A percentile compares a stretch with the other conserved stretches of the same genome.
These are phyloP conservation scores for Penicillium brevicompactum DNA, from an alignment of 2,329 filamentous ascomycete genomes.

Conservation along the genomic window DNA sequence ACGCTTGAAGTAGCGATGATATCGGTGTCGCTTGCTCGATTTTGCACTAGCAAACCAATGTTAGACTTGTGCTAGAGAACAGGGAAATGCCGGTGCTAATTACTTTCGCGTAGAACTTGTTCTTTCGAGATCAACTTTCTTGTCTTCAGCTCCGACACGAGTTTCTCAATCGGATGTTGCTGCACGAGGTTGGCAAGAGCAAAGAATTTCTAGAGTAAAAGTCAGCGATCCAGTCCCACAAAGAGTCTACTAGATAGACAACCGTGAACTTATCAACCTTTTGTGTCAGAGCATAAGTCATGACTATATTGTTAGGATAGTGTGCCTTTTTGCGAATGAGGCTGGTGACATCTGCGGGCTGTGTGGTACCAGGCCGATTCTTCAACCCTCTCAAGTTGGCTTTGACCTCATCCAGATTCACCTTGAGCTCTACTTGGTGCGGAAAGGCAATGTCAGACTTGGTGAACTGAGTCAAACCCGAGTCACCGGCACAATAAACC, in stretches of 20 bases:
- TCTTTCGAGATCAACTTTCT: conserved; percentile 76
- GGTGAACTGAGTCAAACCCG: conserved; percentile 58
- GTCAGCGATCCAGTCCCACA: neutral
- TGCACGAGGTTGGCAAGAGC: conserved; percentile 76
- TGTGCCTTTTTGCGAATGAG: conserved; percentile 67
- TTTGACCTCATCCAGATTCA: conserved; percentile 85
- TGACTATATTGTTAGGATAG: conserved; percentile 75
- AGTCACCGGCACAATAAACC: conserved; percentile 77
- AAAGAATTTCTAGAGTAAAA: conserved; percentile 64
- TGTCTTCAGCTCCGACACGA: conserved; percentile 68
- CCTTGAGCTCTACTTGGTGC: conserved; percentile 86
- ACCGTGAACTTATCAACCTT: conserved; percentile 63
- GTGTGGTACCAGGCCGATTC: conserved; percentile 92
- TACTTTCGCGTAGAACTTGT: conserved; percentile 82
- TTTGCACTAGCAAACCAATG: conserved; percentile 61
- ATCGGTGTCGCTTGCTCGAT: conserved; percentile 80
- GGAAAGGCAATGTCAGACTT: conserved; percentile 80
- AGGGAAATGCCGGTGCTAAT: conserved; percentile 5
- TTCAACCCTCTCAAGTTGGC: conserved; percentile 94
- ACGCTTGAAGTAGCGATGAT: conserved; percentile 86
- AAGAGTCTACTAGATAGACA: neutral
- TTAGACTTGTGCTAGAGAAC: conserved; percentile 21
- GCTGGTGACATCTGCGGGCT: conserved; percentile 86
- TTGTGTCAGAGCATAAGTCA: conserved; percentile 89
- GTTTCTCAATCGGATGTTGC: conserved; percentile 68